phyloP scores from a whole-genome alignment of 2,329 filamentous ascomycete species.

The Dothideomycetidae sp. region DNA sequence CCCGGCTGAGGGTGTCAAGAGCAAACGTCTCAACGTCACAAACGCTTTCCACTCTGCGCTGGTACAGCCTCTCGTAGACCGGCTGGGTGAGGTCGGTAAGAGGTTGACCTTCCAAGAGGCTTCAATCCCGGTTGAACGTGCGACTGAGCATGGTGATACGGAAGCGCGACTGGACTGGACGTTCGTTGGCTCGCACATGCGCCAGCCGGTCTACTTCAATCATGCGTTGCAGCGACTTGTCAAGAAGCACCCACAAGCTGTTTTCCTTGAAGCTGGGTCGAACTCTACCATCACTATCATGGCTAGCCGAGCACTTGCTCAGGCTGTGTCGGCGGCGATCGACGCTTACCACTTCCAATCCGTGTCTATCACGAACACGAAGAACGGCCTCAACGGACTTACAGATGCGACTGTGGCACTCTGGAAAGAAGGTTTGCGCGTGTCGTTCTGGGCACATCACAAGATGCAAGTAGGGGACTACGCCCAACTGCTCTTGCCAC shows the following conservation, averaged over 20 bases:
- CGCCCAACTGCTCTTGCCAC: constrained; percentile 22
- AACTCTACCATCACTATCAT: not conserved
- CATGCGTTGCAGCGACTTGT: not conserved
- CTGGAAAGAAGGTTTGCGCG: not conserved
- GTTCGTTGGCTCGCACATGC: not conserved
- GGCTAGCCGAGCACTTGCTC: not conserved
- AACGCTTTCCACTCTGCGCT: constrained; percentile 36
- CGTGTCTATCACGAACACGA: not conserved
- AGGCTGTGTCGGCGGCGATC: no score
- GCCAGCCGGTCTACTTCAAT: not conserved
- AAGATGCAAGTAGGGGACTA: constrained; percentile 14
- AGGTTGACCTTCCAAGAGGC: not conserved
- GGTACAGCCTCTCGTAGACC: constrained; percentile 23
- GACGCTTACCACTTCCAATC: not conserved
- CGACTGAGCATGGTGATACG: not conserved
- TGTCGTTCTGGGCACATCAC: not conserved
- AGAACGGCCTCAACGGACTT: not conserved
- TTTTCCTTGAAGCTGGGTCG: not conserved
- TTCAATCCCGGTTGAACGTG: not conserved
- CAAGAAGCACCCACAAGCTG: not conserved
- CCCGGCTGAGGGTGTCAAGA: constrained; percentile 17
- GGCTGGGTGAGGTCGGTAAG: constrained; percentile 13
- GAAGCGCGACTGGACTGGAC: not conserved
- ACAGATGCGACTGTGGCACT: not conserved
- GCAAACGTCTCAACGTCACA: constrained; percentile 31